Base-by-base conservation (phyloP, 2,329 filamentous ascomycete genomes). In the Colletotrichum acutatum region DNA sequence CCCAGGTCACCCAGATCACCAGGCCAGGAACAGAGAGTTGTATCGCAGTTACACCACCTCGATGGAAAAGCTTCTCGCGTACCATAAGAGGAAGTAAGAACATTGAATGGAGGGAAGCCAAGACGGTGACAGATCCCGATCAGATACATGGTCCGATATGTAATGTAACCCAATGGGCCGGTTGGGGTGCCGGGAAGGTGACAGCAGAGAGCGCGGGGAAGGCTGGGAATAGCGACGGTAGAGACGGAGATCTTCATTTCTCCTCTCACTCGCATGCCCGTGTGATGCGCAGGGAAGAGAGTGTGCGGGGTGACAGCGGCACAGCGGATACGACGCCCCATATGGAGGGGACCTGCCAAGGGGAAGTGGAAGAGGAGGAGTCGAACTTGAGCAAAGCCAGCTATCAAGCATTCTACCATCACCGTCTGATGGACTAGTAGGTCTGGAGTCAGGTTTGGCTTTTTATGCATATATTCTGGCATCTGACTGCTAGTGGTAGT, bases 21-120 rank as follows among this genome's bases (percentile, higher is more conserved):
- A 34, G 34, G 58, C 26, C 58, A 66, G 24, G 61, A 74, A 62
- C 58, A 59, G 63, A 7, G 54, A 19, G 68, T 66, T 24, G 24
- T 26, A 66, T 71, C 28, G 24, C 42, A 8, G 42, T 16, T 19
- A 30, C 46, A 53, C n/a, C 12, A 46, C 30, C 12, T 24, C 54
- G n/a, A 42, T n/a, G 34, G 56, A 1, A 16, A 24, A 49, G 52
- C 54, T 24, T 34, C n/a, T 46, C 26, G 24, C 9, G 34, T 28
- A 32, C 19, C 14, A 67, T 8, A 8, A 53, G n/a, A 34, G 24
- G 46, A 22, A 57, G 32, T 49, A 60, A 12, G 11, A 46, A 14
- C 12, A 12, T 16, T 26, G n/a, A 9, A 56, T 37, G 57, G 46
- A 30, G 56, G 5, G 24, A 67, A 67, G 68, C 42, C 68, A 71